These are phyloP conservation scores for Fusarium praegraminearum DNA, from an alignment of 2,329 filamentous ascomycete genomes.

Conservation along the genomic window DNA sequence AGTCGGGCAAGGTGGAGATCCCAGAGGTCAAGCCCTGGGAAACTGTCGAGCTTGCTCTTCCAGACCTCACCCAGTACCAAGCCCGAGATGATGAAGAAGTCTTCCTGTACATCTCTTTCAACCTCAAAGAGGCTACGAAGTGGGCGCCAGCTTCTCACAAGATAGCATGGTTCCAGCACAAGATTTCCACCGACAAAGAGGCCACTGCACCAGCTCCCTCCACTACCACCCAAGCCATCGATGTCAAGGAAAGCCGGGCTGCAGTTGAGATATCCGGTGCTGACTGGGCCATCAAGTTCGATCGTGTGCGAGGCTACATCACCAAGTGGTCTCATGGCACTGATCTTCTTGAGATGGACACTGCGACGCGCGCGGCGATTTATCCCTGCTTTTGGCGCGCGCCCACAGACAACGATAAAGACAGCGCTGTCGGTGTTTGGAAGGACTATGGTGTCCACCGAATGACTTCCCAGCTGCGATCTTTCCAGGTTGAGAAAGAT, in stretches of 20 bases:
- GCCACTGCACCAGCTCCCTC: accelerated
- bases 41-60: not conserved
- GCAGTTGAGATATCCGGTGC: not conserved
- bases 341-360: constrained; percentile 1
- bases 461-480: constrained; percentile 19
- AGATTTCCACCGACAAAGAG: not conserved
- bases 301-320: constrained; percentile 13
- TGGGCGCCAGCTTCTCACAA: constrained; percentile 9
- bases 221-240: not conserved
- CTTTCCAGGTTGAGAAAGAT: not conserved
- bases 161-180: constrained; percentile 17
- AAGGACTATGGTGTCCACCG: constrained; percentile 17
- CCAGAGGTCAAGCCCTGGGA: not conserved
- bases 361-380: not conserved
- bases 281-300: not conserved
- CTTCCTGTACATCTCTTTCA: not conserved
- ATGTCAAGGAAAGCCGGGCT: not conserved
- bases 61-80: not conserved
- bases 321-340: constrained; percentile 6
- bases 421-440: constrained; percentile 1
- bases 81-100: not conserved
- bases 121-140: not conserved
- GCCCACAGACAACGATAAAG: constrained; percentile 16
- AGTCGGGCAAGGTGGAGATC: not conserved
- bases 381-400: constrained; percentile 25